Base-by-base conservation (phyloP, 2,329 filamentous ascomycete genomes). In the Emmonsia crescens region DNA sequence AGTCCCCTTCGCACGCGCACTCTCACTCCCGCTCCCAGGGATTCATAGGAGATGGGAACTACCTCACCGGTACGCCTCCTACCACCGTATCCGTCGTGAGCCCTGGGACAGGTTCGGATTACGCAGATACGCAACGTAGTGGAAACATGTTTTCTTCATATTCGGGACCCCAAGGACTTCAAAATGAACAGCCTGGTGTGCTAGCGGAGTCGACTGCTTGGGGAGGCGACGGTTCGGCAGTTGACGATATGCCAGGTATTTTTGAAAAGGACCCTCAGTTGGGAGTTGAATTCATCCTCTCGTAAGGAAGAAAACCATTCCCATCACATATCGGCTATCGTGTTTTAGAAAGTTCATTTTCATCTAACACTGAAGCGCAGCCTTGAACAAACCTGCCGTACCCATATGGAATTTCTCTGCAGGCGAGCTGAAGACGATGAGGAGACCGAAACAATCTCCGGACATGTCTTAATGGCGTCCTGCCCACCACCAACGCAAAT, bases 381-480 rank as follows among this genome's bases (percentile, higher is more conserved):
- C 19, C 65, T 96, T 75, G 92, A 96, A 79, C 89, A 88, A 73
- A 90, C 92, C 59, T 97, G 94, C 80, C 95, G 96, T 84, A 86
- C 91, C 68, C 91, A 96, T 75, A 83, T 93, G 77, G 89, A 91
- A 68, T 89, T 87, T 76, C 81, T 96, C 79, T 64, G 74, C 79
- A 72, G 80, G 77, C 75, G 78, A 59, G 63, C 79, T 64, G 75
- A 78, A 57, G 77, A 82, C 66, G 74, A 85, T 61, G 78, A 82
- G 60, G 87, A 88, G 65, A 82, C 82, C 66, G 84, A 88, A 62
- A 81, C 73, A 1, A 76, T 89, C 49, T 93, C 89, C 66, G 94
- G 93, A 48, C 94, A 99, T 74, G 92, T 90, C 4, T 80, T 97
- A 67, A 97, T 97, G 93, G 89, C 90, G 19, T 89, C 89, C 19